A percentile compares a stretch with the other conserved stretches of the same genome.
These are phyloP conservation scores for Crinitomyces ghanaensis DNA, from an alignment of 805 yeast species.

Conservation along the genomic window DNA sequence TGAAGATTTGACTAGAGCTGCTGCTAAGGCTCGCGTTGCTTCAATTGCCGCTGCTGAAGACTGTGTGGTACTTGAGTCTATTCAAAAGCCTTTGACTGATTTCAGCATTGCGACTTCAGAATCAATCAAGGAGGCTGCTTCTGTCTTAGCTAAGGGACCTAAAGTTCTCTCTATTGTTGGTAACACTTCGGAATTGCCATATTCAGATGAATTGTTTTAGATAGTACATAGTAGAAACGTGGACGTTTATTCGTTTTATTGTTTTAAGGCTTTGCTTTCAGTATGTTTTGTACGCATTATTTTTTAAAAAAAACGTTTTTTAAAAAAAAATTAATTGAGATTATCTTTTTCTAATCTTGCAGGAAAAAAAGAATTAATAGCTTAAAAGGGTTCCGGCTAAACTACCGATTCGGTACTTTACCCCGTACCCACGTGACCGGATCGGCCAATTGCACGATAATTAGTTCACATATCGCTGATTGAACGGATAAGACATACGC, in stretches of 20 bases:
- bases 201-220: conserved; percentile 71
- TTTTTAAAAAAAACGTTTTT: background rate
- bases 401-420: too few species aligned
- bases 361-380: too few species aligned
- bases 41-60: conserved; percentile 33
- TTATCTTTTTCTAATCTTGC: too few species aligned
- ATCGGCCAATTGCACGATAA: too few species aligned
- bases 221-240: conserved; percentile 1
- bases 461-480: too few species aligned
- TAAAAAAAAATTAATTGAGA: background rate
- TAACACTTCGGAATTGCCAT: conserved; percentile 76
- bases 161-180: conserved; percentile 87
- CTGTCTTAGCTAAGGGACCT: conserved; percentile 33
- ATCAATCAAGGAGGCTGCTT: conserved; percentile 26
- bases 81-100: conserved; percentile 33
- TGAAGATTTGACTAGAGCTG: conserved; percentile 37
- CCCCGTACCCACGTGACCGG: too few species aligned
- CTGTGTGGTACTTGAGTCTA: conserved; percentile 25
- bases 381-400: too few species aligned
- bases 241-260: background rate
- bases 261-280: too few species aligned
- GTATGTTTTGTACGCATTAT: background rate
- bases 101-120: conserved; percentile 26
- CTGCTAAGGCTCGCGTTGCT: conserved; percentile 48
- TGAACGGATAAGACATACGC: too few species aligned